Conservation (phyloP, 768 basidiomycete genomes). For the Lactarius sp. region DNA sequence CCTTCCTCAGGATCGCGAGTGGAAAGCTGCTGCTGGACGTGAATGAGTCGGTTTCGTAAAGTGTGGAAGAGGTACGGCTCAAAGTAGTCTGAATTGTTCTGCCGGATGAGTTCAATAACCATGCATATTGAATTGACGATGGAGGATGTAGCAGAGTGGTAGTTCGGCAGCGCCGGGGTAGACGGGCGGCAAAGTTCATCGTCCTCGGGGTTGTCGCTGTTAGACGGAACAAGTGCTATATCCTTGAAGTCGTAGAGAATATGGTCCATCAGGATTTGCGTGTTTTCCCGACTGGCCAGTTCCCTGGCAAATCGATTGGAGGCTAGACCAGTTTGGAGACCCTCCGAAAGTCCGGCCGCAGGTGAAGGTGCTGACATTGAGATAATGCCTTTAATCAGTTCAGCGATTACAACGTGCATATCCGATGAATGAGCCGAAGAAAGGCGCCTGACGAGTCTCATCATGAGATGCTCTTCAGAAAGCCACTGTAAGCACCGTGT, state of each 20-base stretch:
- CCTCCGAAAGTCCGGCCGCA: slow-evolving; percentile 64
- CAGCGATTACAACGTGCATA: slow-evolving; percentile 81
- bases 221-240: background rate
- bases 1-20: slow-evolving; percentile 50
- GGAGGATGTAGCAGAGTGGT: slow-evolving; percentile 63
- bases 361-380: slow-evolving; percentile 89
- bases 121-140: slow-evolving; percentile 84
- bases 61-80: slow-evolving; percentile 97
- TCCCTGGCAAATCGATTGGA: slow-evolving; percentile 89
- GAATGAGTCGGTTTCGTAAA: slow-evolving; percentile 83
- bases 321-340: slow-evolving; percentile 62
- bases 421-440: slow-evolving; percentile 71
- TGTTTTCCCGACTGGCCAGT: slow-evolving; percentile 66
- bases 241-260: slow-evolving; percentile 63
- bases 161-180: slow-evolving; percentile 38
- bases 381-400: slow-evolving; percentile 91
- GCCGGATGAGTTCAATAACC: slow-evolving; percentile 89
- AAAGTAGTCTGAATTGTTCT: slow-evolving; percentile 98
- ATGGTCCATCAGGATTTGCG: slow-evolving; percentile 67
- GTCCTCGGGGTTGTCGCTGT: slow-evolving; percentile 12
- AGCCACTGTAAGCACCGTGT: slow-evolving; percentile 64
- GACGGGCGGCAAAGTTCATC: slow-evolving; percentile 25
- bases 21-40: slow-evolving; percentile 67
- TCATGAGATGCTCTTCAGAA: slow-evolving; percentile 77
- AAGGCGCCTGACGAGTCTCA: slow-evolving; percentile 72